A percentile compares a stretch with the other conserved stretches of the same genome.
These are phyloP conservation scores for Elymus sibiricus DNA, from an alignment of 176 grass and related monocot genomes.

Conservation along the genomic window DNA sequence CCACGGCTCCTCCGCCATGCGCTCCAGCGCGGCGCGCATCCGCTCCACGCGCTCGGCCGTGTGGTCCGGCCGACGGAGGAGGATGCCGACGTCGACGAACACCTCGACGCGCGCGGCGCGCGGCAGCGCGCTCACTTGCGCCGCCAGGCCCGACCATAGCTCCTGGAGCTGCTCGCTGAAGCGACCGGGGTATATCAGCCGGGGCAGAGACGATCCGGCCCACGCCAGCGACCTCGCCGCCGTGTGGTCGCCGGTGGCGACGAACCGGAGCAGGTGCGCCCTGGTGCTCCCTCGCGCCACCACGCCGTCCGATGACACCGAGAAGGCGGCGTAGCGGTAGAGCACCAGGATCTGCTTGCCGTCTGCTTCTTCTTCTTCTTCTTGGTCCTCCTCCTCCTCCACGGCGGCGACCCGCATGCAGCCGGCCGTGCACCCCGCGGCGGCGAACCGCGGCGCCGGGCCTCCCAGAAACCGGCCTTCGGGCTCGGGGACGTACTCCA, in stretches of 20 bases:
- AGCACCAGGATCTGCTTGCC: neutral
- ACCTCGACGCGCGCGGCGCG: neutral
- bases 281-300: neutral
- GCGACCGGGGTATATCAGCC: neutral
- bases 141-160: neutral
- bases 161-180: neutral
- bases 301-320: neutral
- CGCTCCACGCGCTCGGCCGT: neutral
- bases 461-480: neutral
- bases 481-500: neutral
- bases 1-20: neutral
- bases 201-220: neutral
- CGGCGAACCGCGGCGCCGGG: neutral
- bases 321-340: constrained; percentile 12
- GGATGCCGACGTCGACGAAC: constrained; percentile 22
- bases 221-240: neutral
- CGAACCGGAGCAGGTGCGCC: neutral
- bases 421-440: neutral
- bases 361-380: neutral
- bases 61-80: constrained; percentile 3
- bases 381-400: neutral
- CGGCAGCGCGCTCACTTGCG: neutral
- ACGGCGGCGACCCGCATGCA: constrained; percentile 1
- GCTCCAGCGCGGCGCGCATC: neutral
- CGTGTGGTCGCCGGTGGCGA: neutral